Evolutionary conservation across 2,329 filamentous ascomycete species (phyloP).

Genomic region (Epicoccum nigrum): DNA sequence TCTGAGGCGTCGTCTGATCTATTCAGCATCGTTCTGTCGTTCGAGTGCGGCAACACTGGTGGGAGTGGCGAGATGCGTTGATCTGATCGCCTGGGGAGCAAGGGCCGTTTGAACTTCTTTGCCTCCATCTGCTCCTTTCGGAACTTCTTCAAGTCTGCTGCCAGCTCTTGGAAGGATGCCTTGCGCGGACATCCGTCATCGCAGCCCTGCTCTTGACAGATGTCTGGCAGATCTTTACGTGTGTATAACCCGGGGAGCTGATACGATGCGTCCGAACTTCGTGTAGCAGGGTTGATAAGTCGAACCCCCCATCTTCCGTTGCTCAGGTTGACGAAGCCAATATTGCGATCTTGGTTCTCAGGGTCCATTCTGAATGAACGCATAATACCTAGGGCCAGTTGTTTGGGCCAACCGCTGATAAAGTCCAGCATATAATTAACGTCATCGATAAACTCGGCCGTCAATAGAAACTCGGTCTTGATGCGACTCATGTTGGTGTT

Average conservation of each 20-base stretch:
- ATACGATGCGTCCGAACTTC: not conserved
- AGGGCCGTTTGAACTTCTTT: too few relatives aligned
- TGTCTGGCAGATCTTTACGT: not conserved
- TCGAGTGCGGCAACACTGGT: not conserved
- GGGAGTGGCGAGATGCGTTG: not conserved
- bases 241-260: not conserved
- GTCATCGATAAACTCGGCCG: constrained; percentile 12
- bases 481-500: constrained; percentile 11
- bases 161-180: not conserved
- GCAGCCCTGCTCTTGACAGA: constrained; percentile 2
- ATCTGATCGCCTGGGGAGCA: not conserved
- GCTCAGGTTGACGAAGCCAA: not conserved
- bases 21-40: not conserved
- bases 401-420: constrained; percentile 5
- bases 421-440: constrained; percentile 20
- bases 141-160: not conserved
- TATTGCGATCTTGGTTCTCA: constrained; percentile 1
- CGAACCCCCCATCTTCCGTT: not conserved
- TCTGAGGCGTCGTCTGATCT: not conserved
- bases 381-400: not conserved
- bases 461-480: constrained; percentile 11
- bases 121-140: not conserved
- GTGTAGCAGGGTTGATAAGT: not conserved
- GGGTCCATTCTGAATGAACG: constrained; percentile 8
- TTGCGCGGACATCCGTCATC: constrained; percentile 1